Evolutionary conservation across 116 monocot genomes (phyloP), one percentile per base, ranked within the genome.

Genomic region (Posidonia oceanica): DNA sequence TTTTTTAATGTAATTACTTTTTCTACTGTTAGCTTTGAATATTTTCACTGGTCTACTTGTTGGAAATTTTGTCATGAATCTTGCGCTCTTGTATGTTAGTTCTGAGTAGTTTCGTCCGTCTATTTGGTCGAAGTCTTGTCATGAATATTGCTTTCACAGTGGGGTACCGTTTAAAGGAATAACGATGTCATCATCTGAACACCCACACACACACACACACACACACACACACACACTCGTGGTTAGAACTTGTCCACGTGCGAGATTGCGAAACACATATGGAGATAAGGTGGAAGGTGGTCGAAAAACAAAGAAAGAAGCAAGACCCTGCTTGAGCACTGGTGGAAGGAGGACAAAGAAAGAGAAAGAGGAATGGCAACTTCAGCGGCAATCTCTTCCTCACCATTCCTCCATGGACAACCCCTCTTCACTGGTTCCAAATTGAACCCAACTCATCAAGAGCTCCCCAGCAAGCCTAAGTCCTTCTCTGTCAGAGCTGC

Each of bases 401-500:
- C 83, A 37, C 64, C 77, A 14, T 38, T 80, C 36, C 67, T 40
- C 22, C 72, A 41, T 12, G 56, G 57, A 44, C 76, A 64, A 40
- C 12, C 57, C n/a, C 44, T 62, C 39, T 59, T 40, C 68, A 60
- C 29, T 61, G 20, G 14, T 61, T 39, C 48, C 70, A 74, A 37
- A 22, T 81, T 71, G 44, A 73, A 68, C n/a, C 40, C 64, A 48
- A 71, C 41, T 15, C 48, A 3, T 53, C 39, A 39, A n/a, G n/a
- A n/a, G 21, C 41, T 63, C 59, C 54, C 63, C 59, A 39, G 56
- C 52, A 88, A 61, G 72, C 58, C 68, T 23, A 80, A 13, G 13
- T 15, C 67, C 74, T 72, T 80, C 54, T 73, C n/a, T 22, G 76
- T 88, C 44, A 77, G 72, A 75, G 97, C 97, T 67, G 97, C 92